These are phyloP conservation scores for Penicillium concentricum DNA, from an alignment of 2,329 filamentous ascomycete species.

Conservation along the genomic window DNA sequence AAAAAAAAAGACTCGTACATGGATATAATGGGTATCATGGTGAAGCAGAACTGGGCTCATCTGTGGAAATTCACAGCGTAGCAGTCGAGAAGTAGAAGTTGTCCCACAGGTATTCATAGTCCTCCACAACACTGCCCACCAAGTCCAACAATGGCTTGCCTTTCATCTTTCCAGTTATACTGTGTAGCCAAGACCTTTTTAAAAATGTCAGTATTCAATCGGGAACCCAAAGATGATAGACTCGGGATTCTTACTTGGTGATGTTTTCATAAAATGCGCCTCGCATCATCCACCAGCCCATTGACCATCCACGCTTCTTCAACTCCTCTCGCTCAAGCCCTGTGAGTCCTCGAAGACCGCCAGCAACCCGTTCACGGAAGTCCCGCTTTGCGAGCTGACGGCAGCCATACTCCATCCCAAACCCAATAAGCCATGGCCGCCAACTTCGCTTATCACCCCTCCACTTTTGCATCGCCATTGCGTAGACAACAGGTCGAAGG, in stretches of 20 bases:
- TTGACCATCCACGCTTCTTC: slow-evolving; percentile 80
- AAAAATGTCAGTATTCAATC: slow-evolving; percentile 24
- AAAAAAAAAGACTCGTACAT: slow-evolving; percentile 11
- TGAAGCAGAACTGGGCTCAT: slow-evolving; percentile 9
- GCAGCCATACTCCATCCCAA: slow-evolving; percentile 82
- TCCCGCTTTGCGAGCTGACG: slow-evolving; percentile 75
- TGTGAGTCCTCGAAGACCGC: slow-evolving; percentile 73
- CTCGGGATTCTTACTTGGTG: slow-evolving; percentile 57
- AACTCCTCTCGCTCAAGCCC: slow-evolving; percentile 87
- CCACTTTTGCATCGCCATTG: slow-evolving; percentile 73
- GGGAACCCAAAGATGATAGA: not conserved
- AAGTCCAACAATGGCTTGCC: slow-evolving; percentile 75
- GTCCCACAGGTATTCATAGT: slow-evolving; percentile 98
- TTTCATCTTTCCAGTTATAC: slow-evolving; percentile 68
- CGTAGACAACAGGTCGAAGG: slow-evolving; percentile 82
- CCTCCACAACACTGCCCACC: slow-evolving; percentile 81
- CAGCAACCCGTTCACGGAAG: slow-evolving; percentile 61
- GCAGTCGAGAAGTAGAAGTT: slow-evolving; percentile 87
- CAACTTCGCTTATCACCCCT: slow-evolving; percentile 74
- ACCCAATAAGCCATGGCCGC: slow-evolving; percentile 86
- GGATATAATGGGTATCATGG: slow-evolving; percentile 23
- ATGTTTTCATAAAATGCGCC: slow-evolving; percentile 96
- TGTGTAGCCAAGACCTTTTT: slow-evolving; percentile 60
- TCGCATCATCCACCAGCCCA: slow-evolving; percentile 95
- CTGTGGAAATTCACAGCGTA: slow-evolving; percentile 41